phyloP scores from a whole-genome alignment of 2,329 filamentous ascomycete species.

The Nemania abortiva region DNA sequence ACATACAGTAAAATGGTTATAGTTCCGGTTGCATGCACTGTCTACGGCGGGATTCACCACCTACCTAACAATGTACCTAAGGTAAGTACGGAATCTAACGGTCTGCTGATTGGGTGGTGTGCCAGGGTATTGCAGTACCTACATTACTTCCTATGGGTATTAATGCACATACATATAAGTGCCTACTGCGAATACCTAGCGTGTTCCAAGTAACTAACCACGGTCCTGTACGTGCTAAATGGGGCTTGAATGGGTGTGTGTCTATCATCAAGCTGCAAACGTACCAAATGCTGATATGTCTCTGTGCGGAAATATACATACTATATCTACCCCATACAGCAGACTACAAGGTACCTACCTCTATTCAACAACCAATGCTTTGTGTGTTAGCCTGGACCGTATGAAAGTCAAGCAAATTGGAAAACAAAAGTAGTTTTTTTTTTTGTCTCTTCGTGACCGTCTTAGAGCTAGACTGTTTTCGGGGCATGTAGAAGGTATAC shows the following conservation, averaged over 20 bases:
- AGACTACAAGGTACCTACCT: background rate
- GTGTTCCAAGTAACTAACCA: constrained; percentile 11
- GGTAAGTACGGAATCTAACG: constrained; percentile 1
- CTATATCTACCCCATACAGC: background rate
- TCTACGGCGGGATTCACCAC: background rate
- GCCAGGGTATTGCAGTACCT: constrained; percentile 8
- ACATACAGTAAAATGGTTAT: background rate
- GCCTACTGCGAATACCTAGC: background rate
- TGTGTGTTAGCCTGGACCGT: constrained; percentile 5
- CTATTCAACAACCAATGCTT: background rate
- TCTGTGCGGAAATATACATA: too few species aligned
- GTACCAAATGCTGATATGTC: background rate
- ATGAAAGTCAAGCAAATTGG: background rate
- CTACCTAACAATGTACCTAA: too few species aligned
- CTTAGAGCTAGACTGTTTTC: background rate
- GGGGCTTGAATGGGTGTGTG: constrained; percentile 21
- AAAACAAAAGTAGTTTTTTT: background rate
- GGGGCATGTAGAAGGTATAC: too few species aligned
- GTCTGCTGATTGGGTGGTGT: constrained; percentile 29
- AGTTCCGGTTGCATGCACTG: constrained; percentile 15
- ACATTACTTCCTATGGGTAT: background rate
- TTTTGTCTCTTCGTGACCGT: background rate
- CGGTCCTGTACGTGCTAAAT: constrained; percentile 5
- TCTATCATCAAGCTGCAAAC: constrained; percentile 21
- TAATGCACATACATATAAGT: too few species aligned